phyloP scores from a whole-genome alignment of 306 rosid genomes.

The Lathyrus oleraceus region DNA sequence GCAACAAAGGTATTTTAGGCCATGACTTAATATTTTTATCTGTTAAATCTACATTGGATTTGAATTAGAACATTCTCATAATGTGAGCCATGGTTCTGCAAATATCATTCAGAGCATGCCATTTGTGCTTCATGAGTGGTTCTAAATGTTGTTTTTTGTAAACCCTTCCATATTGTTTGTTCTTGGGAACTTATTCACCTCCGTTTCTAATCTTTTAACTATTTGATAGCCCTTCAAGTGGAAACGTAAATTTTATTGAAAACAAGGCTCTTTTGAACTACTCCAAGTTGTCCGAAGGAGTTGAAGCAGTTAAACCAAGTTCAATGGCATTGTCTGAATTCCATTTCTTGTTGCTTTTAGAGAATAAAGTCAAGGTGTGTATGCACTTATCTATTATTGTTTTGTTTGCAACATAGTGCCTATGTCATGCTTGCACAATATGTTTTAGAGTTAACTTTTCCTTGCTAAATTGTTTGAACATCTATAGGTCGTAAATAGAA shows the following conservation, averaged over 20 bases:
- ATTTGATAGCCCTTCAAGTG: conserved; percentile 62
- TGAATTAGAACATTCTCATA: conserved; percentile 18
- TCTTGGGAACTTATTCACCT: conserved; percentile 14
- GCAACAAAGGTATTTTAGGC: conserved; percentile 68
- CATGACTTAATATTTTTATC: conserved; percentile 11
- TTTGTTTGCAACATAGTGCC: conserved; percentile 25
- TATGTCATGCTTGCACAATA: conserved; percentile 15
- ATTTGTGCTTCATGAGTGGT: conserved; percentile 37
- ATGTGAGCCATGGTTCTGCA: conserved; percentile 27
- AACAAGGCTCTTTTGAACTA: conserved; percentile 86
- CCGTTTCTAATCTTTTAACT: conserved; percentile 17
- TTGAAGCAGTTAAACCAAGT: conserved; percentile 77
- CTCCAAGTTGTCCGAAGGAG: conserved; percentile 73
- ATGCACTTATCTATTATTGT: neutral
- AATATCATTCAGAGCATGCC: conserved; percentile 29
- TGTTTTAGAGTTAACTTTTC: conserved; percentile 15
- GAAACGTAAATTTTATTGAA: conserved; percentile 93
- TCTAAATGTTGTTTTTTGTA: conserved; percentile 25
- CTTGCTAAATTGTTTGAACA: conserved; percentile 35
- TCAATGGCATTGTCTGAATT: conserved; percentile 94
- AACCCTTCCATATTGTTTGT: conserved; percentile 21
- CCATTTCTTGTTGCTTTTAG: conserved; percentile 90
- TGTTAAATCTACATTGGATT: conserved; percentile 22
- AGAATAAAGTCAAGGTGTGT: conserved; percentile 91
- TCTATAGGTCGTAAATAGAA: conserved; percentile 91